Conservation (phyloP, 179 eudicot genomes). For the Spergularia azorica region DNA sequence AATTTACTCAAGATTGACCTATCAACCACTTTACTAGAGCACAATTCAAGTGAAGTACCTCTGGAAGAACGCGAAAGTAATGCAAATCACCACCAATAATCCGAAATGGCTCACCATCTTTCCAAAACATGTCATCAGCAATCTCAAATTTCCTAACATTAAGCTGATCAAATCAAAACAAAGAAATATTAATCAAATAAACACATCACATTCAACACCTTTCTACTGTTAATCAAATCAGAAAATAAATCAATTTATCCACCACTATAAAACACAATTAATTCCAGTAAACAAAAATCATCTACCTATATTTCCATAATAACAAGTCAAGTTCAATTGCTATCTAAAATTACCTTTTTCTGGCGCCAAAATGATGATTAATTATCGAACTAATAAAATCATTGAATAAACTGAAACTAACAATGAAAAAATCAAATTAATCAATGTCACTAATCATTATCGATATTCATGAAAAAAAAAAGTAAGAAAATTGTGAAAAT, state of each 20-base stretch:
- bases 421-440: not conserved
- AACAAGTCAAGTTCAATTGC: too few species aligned
- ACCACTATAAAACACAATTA: not conserved
- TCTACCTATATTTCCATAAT: not conserved
- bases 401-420: not conserved
- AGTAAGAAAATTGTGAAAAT: not conserved
- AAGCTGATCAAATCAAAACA: slow-evolving; percentile 35
- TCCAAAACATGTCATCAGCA: slow-evolving; percentile 89
- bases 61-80: slow-evolving; percentile 83
- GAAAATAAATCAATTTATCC: not conserved
- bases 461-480: not conserved
- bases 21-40: not conserved
- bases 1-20: not conserved
- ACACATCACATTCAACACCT: not conserved
- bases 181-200: slow-evolving; percentile 11
- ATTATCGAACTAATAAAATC: too few species aligned
- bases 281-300: not conserved
- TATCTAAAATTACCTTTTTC: too few species aligned
- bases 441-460: not conserved
- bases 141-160: slow-evolving; percentile 61
- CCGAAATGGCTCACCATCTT: slow-evolving; percentile 76
- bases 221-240: not conserved
- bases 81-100: slow-evolving; percentile 94
- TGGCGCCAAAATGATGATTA: too few species aligned
- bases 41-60: slow-evolving; percentile 44